These are phyloP conservation scores for Aspergillus tamarii DNA, from an alignment of 2,329 filamentous ascomycete genomes.

Conservation along the genomic window DNA sequence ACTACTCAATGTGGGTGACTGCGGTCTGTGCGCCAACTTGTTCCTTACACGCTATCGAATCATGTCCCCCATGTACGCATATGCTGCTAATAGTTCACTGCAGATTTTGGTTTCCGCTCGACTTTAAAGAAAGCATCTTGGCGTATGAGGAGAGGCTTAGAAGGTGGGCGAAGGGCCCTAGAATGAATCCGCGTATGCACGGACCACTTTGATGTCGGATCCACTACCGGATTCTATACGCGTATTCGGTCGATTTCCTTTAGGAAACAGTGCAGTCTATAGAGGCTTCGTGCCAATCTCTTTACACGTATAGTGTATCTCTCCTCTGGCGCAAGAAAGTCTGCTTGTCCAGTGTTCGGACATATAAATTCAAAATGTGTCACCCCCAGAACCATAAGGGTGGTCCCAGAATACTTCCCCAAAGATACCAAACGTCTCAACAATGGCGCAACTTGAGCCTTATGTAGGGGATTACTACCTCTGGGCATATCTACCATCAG, in stretches of 20 bases:
- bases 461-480: constrained; percentile 25
- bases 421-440: constrained; percentile 3
- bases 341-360: neutral
- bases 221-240: constrained; percentile 15
- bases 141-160: neutral
- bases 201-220: constrained; percentile 5
- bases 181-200: constrained; percentile 25
- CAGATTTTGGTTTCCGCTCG: neutral
- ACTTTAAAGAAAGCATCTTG: neutral
- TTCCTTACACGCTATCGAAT: neutral
- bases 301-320: neutral
- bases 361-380: neutral
- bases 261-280: neutral
- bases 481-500: constrained; percentile 34
- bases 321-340: neutral
- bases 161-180: neutral
- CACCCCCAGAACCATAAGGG: neutral
- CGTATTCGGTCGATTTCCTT: neutral
- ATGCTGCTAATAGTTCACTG: neutral
- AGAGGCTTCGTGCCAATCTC: neutral
- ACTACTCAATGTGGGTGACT: neutral
- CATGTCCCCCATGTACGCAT: neutral
- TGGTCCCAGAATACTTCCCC: neutral
- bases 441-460: constrained; percentile 25
- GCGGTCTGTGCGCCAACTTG: neutral